phyloP scores from a whole-genome alignment of 2,329 filamentous ascomycete genomes.

The Botrytis sinoallii region DNA sequence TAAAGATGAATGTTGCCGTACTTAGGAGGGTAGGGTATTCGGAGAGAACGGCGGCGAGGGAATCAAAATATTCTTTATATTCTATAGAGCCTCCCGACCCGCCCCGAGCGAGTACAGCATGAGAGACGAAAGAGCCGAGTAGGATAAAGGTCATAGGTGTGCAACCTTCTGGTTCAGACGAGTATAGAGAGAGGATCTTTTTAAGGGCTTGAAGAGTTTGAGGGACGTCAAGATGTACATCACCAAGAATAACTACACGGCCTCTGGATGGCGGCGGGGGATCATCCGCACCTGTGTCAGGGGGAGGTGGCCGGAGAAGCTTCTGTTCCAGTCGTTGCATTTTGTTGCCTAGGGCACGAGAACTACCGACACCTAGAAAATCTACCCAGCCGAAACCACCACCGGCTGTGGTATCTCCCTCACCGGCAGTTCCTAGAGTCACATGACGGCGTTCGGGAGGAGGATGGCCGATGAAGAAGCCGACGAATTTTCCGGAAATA shows the following conservation, averaged over 20 bases:
- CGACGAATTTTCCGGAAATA: constrained; percentile 88
- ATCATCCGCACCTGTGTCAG: constrained; percentile 20
- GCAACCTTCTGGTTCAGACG: constrained; percentile 57
- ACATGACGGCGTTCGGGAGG: constrained; percentile 81
- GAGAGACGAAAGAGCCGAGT: constrained; percentile 75
- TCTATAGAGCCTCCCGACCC: constrained; percentile 81
- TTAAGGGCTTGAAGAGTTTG: constrained; percentile 76
- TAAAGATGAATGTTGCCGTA: constrained; percentile 81
- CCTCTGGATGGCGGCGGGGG: constrained; percentile 42
- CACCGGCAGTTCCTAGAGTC: constrained; percentile 67
- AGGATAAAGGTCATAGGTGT: constrained; percentile 78
- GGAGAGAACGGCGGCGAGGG: constrained; percentile 73
- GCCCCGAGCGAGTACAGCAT: constrained; percentile 64
- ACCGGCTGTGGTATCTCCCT: constrained; percentile 59
- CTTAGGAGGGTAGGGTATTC: constrained; percentile 82
- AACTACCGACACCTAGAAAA: constrained; percentile 87
- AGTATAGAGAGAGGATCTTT: constrained; percentile 74
- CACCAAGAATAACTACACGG: constrained; percentile 73
- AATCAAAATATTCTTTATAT: constrained; percentile 95
- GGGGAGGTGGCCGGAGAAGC: constrained; percentile 48
- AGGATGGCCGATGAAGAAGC: constrained; percentile 86
- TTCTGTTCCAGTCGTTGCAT: constrained; percentile 79
- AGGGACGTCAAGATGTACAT: constrained; percentile 82
- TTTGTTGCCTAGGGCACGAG: constrained; percentile 74
- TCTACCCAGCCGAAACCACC: constrained; percentile 96